Evolutionary conservation across 1,284 basidiomycete species (phyloP), one percentile per base, ranked within the genome.

Genomic region (Athelia sp.): DNA sequence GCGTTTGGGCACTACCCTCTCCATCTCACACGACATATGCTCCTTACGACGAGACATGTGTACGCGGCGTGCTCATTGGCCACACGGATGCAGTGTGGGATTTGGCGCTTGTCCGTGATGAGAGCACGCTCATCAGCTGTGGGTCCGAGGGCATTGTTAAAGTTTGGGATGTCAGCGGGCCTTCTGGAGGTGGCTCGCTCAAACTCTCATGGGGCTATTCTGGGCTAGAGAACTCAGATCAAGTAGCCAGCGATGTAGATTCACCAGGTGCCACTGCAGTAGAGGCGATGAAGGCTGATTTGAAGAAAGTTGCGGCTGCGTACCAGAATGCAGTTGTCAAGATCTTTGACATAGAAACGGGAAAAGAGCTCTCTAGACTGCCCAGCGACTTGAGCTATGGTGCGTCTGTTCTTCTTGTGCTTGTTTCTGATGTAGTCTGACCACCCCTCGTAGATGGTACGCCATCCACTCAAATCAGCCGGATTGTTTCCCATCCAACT

Each of bases 71-170:
- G 54, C 79, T 98, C 24, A 82, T 95, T 34, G 94, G 93, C 1
- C 93, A 97, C 63, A 91, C 92, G 1, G 93, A 98, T 64, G 91
- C 91, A 3, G 89, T 98, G 11, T 98, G 96, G 95, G 95, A 95
- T 62, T 72, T 98, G 45, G 87, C 89, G 21, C 79, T 89, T 32
- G 82, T 82, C 32, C 74, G 83, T 53, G 85, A 87, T 58, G 86
- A 88, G 67, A 81, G 81, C 50, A 82, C 88, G 21, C 76, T 99
- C 23, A 90, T 94, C 47, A 92, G 89, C 56, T 93, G 90, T 59
- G 88, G 90, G 29, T 90, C 94, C 1, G 95, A 98, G 63, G 95
- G 95, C 13, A 74, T 81, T 0, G 87, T 98, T 57, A 97, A 97
- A 67, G 83, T 98, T 9, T 99, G 96, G 95, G 87, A 90, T 57